These are phyloP conservation scores for Asterophora parasitica DNA, from an alignment of 768 basidiomycete genomes.

Conservation along the genomic window DNA sequence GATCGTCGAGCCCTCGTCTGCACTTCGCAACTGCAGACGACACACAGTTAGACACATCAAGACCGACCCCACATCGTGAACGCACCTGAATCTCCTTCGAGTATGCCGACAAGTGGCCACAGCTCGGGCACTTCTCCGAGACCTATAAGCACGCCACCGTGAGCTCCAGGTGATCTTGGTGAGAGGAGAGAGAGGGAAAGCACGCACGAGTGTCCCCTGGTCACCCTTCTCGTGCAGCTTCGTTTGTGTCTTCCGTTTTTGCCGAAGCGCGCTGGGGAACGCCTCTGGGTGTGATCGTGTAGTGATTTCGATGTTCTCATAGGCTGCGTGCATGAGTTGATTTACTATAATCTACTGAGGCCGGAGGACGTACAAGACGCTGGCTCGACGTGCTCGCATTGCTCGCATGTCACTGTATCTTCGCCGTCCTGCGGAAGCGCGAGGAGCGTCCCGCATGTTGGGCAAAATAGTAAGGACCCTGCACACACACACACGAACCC, in stretches of 20 bases:
- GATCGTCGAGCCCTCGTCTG: conserved; percentile 92
- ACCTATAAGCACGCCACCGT: conserved; percentile 47
- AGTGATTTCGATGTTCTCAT: conserved; percentile 85
- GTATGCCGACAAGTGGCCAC: conserved; percentile 80
- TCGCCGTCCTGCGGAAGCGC: conserved; percentile 75
- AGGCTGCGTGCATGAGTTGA: conserved; percentile 40
- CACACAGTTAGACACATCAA: background rate
- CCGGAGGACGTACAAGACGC: conserved; percentile 67
- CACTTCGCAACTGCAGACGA: conserved; percentile 64
- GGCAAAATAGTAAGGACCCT: conserved; percentile 95
- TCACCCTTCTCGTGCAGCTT: conserved; percentile 71
- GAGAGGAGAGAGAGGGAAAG: background rate
- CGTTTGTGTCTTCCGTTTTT: conserved; percentile 87
- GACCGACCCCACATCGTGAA: background rate
- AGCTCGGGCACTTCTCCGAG: conserved; percentile 84
- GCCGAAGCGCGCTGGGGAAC: conserved; percentile 83
- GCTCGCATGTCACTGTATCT: conserved; percentile 75
- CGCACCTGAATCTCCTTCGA: conserved; percentile 85
- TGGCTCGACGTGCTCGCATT: conserved; percentile 83
- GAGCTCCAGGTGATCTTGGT: background rate
- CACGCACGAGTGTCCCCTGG: conserved; percentile 48
- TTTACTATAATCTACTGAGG: background rate
- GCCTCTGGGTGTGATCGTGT: conserved; percentile 93
- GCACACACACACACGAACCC: background rate
- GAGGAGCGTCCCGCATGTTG: conserved; percentile 86